These are phyloP conservation scores for Pseudopithomyces maydicus DNA, from an alignment of 2,329 filamentous ascomycete species.

Conservation along the genomic window DNA sequence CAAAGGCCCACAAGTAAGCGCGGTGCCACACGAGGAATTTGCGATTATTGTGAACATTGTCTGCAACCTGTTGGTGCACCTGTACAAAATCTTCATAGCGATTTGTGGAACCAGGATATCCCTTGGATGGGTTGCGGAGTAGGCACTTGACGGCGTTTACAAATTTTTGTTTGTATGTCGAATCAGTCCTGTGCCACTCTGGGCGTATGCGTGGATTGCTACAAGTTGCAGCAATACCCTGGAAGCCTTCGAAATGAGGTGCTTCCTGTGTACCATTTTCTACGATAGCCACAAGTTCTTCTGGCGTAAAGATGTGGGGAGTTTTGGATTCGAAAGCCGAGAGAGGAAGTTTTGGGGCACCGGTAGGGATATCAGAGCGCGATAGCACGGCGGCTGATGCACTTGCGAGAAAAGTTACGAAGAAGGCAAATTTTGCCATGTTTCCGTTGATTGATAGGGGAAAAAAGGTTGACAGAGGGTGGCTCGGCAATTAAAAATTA, in stretches of 20 bases:
- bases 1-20: slow-evolving; percentile 49
- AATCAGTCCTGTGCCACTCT: slow-evolving; percentile 37
- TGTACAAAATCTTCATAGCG: slow-evolving; percentile 43
- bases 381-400: background rate
- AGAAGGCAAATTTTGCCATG: background rate
- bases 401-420: background rate
- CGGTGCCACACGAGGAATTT: slow-evolving; percentile 53
- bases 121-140: slow-evolving; percentile 25
- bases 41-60: slow-evolving; percentile 37
- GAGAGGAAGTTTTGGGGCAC: background rate
- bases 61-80: slow-evolving; percentile 39
- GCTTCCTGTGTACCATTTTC: background rate
- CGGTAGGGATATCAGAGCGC: background rate
- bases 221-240: slow-evolving; percentile 22
- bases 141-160: slow-evolving; percentile 37
- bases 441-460: background rate
- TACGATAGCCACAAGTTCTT: background rate
- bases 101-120: slow-evolving; percentile 30
- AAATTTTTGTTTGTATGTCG: slow-evolving; percentile 29
- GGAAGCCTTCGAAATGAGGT: background rate
- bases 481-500: background rate
- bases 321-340: slow-evolving; percentile 1
- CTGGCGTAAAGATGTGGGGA: background rate
- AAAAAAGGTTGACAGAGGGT: no score
- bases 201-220: slow-evolving; percentile 31